Base-by-base conservation (phyloP, 177 flowering plant genomes). In the Vitis hybrid region DNA sequence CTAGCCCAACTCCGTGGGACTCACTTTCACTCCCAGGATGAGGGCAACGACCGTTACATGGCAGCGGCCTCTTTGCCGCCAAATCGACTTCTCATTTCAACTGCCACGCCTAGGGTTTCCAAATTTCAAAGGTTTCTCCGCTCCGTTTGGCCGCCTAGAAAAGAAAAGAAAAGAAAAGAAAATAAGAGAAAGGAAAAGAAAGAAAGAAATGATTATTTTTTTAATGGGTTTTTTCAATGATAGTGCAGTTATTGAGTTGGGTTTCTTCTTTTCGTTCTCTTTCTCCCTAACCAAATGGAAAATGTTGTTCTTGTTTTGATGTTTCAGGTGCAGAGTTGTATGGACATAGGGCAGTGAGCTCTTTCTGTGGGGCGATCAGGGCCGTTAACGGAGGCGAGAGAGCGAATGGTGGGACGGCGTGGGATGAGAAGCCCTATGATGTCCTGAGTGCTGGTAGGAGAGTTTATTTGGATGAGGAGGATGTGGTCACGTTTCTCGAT, bases 401-500 rank as follows among this genome's bases (percentile, higher is more conserved):
- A 4, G 72, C 59, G 30, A 14, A 34, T 57, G 62, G 54, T 26
- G 30, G 30, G 10, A 82, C 87, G 34, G 54, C 82, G 5, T 82
- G 91, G 89, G 88, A 84, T 68, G 89, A 83, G 39, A 79, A 80
- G 56, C 89, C 92, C 1, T 83, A 73, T 56, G 84, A 82, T 56
- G 13, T 79, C 11, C 81, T 80, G 52, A 80, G 80, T 1, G 62
- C 56, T 72, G 92, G 87, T 15, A 70, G 59, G 67, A 81, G 17
- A 55, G 74, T 73, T 64, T 88, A 86, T 69, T 67, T 84, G 52
- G 91, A 89, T 71, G 94, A 88, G 76, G 82, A 73, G 60, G 97
- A 91, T 71, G 79, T 91, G 1, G 84, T 82, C 69, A 57, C 88
- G 6, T 83, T 88, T 78, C 87, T 91, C 59, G 94, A 89, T 75